A percentile compares a stretch with the other conserved stretches of the same genome.
phyloP scores from a whole-genome alignment of 495 filamentous ascomycete genomes.

The Xeromyces bisporus region DNA sequence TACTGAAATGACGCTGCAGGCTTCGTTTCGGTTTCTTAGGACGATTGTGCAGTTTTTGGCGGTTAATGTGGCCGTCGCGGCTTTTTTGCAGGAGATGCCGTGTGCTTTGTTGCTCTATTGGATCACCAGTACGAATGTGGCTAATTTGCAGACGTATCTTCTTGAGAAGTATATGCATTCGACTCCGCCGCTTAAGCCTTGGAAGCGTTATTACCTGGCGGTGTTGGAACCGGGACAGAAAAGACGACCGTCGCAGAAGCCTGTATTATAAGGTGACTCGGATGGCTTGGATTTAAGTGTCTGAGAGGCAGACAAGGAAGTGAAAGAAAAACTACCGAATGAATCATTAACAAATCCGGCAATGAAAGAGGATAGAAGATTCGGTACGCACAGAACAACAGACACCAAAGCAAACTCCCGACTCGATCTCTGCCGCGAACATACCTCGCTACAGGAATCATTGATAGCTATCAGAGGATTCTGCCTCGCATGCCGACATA shows the following conservation, averaged over 20 bases:
- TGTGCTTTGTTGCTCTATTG: constrained; percentile 56
- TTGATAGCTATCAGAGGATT: no score
- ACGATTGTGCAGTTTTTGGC: constrained; percentile 15
- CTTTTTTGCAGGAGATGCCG: constrained; percentile 31
- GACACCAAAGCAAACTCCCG: no score
- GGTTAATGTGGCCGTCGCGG: constrained; percentile 15
- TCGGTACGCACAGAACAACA: no score
- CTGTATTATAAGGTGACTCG: no score
- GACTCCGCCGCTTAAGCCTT: constrained; percentile 8
- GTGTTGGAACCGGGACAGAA: constrained; percentile 2
- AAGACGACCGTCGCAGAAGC: constrained; percentile 6
- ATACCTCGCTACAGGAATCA: no score
- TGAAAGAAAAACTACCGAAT: no score
- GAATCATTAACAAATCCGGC: no score
- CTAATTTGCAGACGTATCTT: constrained; percentile 20
- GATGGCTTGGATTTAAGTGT: no score
- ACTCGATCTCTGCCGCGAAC: no score
- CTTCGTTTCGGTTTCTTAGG: constrained; percentile 9
- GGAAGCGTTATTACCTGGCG: constrained; percentile 6
- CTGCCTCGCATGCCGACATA: no score
- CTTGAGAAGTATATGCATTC: constrained; percentile 22
- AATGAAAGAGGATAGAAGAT: no score
- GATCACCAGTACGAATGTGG: constrained; percentile 36
- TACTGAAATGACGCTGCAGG: constrained; percentile 9
- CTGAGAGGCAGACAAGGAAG: no score